Conservation (phyloP, 306 rosid species). For the Ormosia emarginata region DNA sequence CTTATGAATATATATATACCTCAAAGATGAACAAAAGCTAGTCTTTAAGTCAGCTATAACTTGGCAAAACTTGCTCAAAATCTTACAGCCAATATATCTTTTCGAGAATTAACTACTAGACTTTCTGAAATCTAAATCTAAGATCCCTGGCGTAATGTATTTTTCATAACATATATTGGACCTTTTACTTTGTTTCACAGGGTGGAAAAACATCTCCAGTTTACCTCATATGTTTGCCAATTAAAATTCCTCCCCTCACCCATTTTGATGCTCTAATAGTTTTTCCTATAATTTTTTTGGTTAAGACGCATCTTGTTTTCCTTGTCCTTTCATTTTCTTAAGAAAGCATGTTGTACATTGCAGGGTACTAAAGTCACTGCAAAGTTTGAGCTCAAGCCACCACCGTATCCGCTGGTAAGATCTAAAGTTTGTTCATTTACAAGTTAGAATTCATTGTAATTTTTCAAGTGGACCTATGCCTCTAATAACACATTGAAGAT, state of each 20-base stretch:
- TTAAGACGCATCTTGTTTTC: background rate
- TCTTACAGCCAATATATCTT: background rate
- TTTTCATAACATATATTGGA: background rate
- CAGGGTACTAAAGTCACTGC: slow-evolving; percentile 54
- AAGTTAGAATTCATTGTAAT: background rate
- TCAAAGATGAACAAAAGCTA: background rate
- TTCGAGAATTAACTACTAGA: background rate
- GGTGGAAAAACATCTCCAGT: background rate
- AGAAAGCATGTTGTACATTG: background rate
- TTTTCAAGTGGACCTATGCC: background rate
- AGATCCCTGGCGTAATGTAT: background rate
- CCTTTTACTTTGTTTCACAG: too few relatives aligned
- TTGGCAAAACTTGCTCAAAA: background rate
- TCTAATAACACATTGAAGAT: background rate
- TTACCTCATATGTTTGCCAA: background rate
- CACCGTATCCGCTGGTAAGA: slow-evolving; percentile 80
- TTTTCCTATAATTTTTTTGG: background rate
- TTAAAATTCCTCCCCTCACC: background rate
- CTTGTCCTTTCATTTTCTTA: background rate
- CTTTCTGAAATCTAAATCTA: background rate
- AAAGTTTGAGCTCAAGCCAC: slow-evolving; percentile 73
- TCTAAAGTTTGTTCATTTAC: slow-evolving; percentile 1
- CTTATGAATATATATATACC: background rate
- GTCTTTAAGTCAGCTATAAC: background rate
- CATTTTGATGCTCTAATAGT: background rate